Evolutionary conservation across 2,329 filamentous ascomycete species (phyloP), one percentile per base, ranked within the genome.

Genomic region (Pestalotiopsis sp.): DNA sequence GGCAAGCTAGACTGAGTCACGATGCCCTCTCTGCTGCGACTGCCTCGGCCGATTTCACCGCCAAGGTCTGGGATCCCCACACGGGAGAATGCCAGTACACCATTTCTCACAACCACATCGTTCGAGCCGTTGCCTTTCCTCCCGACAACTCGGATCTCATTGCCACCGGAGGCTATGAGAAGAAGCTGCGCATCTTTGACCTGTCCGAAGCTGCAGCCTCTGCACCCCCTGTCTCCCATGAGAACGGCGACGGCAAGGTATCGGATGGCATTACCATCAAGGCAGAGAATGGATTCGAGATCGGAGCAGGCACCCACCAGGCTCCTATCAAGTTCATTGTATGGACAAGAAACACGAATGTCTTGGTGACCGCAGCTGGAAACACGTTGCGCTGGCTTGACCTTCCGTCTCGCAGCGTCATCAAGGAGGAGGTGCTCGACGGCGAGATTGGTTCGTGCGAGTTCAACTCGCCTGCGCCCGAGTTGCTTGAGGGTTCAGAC

Each of bases 11-110:
- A 75, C 87, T 99, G 45, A 97, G 94, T 66, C 91, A 93, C 23
- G 94, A 98, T 82, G 93, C 94, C 57, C 90, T 90, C 31, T 91
- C 94, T 62, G 95, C 96, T 68, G 96, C 95, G 11, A 98, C 97
- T 41, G 96, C 93, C 61, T 97, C 95, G 64, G 96, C 96, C 65
- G 96, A 99, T 80, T 99, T 99, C 80, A 96, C 94, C 68, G 94
- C 94, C 63, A 98, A 97, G 81, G 92, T 99, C 66, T 99, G 97
- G 96, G 94, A 99, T 76, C 97, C 96, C 0, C 93, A 97, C 77
- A 96, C 93, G 0, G 97, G 97, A 75, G 95, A 98, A 83, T 90
- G 93, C 63, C 87, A 97, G 57, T 92, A 92, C 76, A 95, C 93
- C 3, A 88, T 99, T 45, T 91, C 95, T 77, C 96, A 99, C 80